Base-by-base conservation (phyloP, 441 rosid genomes). In the Sinapis alba region DNA sequence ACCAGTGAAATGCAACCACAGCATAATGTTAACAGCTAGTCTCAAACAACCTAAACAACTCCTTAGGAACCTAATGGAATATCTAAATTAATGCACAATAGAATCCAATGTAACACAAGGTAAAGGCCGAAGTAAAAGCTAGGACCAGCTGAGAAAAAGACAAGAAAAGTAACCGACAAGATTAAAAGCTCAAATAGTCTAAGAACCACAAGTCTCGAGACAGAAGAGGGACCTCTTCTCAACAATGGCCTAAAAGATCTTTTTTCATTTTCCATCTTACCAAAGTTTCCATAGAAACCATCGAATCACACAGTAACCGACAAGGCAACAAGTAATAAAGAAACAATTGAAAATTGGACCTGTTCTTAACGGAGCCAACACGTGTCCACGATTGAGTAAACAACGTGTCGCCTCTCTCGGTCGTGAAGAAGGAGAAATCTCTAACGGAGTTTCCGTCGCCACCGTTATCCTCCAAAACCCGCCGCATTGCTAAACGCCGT, bases 331-430 rank as follows among this genome's bases (percentile, higher is more conserved):
- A 57, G 5, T 62, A 32, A 66, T 0, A 75, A 62, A 73, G 43
- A 26, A 41, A 20, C 30, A 57, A 26, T 26, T 54, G 65, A 66
- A 45, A 1, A 65, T 6, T 28, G 54, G 67, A 90, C 98, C 97
- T 90, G 83, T 82, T 81, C 59, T 80, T 69, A 60, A 62, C 10
- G 57, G 60, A 71, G 3, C 83, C 79, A 66, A 76, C 80, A 2
- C 92, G 90, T 50, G 85, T 80, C 98, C 98, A 92, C 2, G 84
- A 79, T 79, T 89, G 96, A 28, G 92, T 89, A 78, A 92, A 92
- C 75, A 90, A 56, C 7, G 86, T 79, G 38, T 86, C 95, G 0
- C 86, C 88, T 63, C 88, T 83, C n/a, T 79, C 53, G 2, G 87
- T 75, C 19, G 51, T 79, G 74, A 88, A 87, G 64, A 84, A 61